phyloP scores from a whole-genome alignment of 2,329 filamentous ascomycete species.

The Sarocladium brachiariae region DNA sequence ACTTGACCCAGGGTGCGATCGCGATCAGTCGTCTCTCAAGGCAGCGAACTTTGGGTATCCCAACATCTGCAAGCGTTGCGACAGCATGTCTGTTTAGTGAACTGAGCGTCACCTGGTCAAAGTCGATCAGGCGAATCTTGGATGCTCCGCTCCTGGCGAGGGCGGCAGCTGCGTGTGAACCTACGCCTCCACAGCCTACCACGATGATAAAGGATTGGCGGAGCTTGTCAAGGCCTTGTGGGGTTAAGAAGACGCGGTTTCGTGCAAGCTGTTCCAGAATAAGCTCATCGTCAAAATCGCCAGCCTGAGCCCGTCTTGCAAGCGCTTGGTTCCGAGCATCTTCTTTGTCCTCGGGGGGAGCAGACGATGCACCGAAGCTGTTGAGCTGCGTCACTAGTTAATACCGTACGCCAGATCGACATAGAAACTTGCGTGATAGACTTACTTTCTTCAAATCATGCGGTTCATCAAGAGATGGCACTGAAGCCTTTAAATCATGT shows the following conservation, averaged over 20 bases:
- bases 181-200: slow-evolving; percentile 90
- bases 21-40: slow-evolving; percentile 74
- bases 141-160: slow-evolving; percentile 84
- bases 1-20: slow-evolving; percentile 84
- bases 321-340: slow-evolving; percentile 53
- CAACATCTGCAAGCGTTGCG: slow-evolving; percentile 88
- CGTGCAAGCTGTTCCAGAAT: slow-evolving; percentile 92
- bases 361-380: slow-evolving; percentile 45
- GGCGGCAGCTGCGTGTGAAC: slow-evolving; percentile 82
- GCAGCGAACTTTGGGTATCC: slow-evolving; percentile 83
- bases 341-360: slow-evolving; percentile 46
- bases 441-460: slow-evolving; percentile 11
- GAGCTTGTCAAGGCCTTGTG: slow-evolving; percentile 72
- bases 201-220: slow-evolving; percentile 79
- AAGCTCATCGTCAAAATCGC: slow-evolving; percentile 67
- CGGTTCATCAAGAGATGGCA: slow-evolving; percentile 31
- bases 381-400: slow-evolving; percentile 44
- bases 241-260: slow-evolving; percentile 83
- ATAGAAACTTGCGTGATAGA: no score
- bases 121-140: slow-evolving; percentile 85
- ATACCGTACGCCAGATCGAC: no score
- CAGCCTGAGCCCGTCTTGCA: slow-evolving; percentile 52
- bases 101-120: slow-evolving; percentile 93
- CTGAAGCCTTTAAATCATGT: slow-evolving; percentile 52
- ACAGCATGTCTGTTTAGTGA: slow-evolving; percentile 95